Conservation (phyloP, 148 eudicot genomes). For the Spergularia bocconei region DNA sequence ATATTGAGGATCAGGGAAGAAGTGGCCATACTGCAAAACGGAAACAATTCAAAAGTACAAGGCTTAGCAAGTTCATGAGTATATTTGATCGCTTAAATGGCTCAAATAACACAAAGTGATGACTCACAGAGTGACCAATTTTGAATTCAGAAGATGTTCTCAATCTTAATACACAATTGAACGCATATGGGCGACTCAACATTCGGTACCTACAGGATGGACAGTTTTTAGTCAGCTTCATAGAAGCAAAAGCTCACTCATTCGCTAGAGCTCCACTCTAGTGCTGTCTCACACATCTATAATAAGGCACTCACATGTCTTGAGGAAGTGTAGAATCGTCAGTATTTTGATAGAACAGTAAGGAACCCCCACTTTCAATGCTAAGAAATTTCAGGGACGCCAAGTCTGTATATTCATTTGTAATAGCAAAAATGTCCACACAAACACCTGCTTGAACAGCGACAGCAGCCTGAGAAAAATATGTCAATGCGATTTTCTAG, state of each 20-base stretch:
- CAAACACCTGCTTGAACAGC: constrained; percentile 99
- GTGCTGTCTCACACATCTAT: neutral
- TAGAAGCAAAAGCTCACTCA: neutral
- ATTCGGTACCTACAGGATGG: constrained; percentile 72
- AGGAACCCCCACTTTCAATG: constrained; percentile 94
- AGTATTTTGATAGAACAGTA: constrained; percentile 79
- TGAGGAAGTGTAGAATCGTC: constrained; percentile 99
- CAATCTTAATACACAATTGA: constrained; percentile 80
- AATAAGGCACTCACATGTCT: constrained; percentile 75
- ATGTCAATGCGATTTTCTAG: constrained; percentile 33
- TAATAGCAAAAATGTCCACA: constrained; percentile 93
- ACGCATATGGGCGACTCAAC: constrained; percentile 96
- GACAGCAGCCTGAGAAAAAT: constrained; percentile 86
- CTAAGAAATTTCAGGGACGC: constrained; percentile 93
- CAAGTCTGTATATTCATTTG: constrained; percentile 95
- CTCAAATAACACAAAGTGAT: neutral
- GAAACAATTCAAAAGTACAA: neutral
- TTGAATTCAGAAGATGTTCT: constrained; percentile 89
- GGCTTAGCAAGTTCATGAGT: constrained; percentile 16
- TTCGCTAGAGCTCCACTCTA: neutral
- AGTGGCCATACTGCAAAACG: constrained; percentile 89
- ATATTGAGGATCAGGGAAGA: constrained; percentile 96
- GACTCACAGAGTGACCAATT: constrained; percentile 78
- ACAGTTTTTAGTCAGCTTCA: neutral
- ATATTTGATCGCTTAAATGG: constrained; percentile 2